These are phyloP conservation scores for Nannizzia gypsea DNA, from an alignment of 2,329 filamentous ascomycete species.

Conservation along the genomic window DNA sequence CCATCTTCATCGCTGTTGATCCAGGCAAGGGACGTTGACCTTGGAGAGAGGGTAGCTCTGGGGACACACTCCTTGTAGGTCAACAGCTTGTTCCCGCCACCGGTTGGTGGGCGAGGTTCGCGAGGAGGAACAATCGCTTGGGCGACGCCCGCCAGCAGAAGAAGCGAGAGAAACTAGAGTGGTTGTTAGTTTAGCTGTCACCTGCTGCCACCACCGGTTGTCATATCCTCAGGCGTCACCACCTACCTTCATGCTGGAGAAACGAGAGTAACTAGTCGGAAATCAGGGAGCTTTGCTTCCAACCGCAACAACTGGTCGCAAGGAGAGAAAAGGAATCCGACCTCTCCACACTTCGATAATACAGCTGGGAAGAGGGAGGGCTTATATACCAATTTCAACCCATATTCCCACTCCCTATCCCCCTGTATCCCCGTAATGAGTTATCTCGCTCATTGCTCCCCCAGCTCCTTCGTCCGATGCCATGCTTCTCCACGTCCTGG, in stretches of 20 bases:
- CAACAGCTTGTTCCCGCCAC: conserved; percentile 45
- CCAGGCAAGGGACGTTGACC: conserved; percentile 45
- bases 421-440: no score
- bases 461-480: no score
- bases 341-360: not conserved
- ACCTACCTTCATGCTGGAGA: conserved; percentile 9
- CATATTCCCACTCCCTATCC: no score
- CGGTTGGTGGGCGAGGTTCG: conserved; percentile 43
- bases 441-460: no score
- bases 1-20: conserved; percentile 49
- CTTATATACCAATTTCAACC: not conserved
- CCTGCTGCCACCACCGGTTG: not conserved
- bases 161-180: conserved; percentile 9
- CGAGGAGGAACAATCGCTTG: conserved; percentile 40
- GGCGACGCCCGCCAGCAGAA: conserved; percentile 14
- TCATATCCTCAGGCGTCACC: not conserved
- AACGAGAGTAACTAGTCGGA: not conserved
- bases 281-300: not conserved
- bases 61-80: conserved; percentile 50
- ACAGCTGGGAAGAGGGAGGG: not conserved
- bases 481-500: no score
- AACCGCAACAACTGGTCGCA: not conserved
- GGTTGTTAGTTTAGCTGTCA: not conserved
- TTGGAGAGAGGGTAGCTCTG: conserved; percentile 35
- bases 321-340: not conserved